Evolutionary conservation across 192 early-diverging fungal genomes (phyloP).

Genomic region (Geranomyces variabilis): DNA sequence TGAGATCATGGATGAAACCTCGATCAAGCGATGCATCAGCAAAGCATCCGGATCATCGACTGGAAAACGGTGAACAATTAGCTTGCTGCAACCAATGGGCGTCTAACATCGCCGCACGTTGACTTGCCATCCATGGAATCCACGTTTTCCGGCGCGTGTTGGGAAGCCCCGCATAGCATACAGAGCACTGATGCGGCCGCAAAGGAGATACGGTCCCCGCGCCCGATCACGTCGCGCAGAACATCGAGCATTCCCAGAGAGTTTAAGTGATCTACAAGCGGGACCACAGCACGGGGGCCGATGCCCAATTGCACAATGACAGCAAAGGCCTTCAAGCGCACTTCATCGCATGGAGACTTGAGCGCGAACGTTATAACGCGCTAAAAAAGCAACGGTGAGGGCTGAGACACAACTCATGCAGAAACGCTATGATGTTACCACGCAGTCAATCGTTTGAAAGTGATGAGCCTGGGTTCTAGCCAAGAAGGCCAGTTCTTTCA

Average conservation of each 20-base stretch:
- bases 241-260: not conserved
- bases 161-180: not conserved
- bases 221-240: not conserved
- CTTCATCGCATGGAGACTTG: not conserved
- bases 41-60: not conserved
- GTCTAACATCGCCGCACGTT: not conserved
- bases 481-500: not conserved
- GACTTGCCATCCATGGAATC: not conserved
- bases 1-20: not conserved
- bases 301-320: too few species aligned
- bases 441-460: not conserved
- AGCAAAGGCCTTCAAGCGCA: not conserved
- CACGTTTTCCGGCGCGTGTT: not conserved
- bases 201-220: conserved; percentile 2
- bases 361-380: not conserved
- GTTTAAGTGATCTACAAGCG: not conserved
- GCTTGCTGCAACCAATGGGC: not conserved
- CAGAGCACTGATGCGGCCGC: not conserved
- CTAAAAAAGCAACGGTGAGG: not conserved
- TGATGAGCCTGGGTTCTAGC: conserved; percentile 9
- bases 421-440: conserved; percentile 1
- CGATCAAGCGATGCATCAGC: not conserved
- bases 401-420: not conserved
- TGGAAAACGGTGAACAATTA: not conserved
- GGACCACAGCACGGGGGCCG: not conserved